Percentiles rank a stretch among this genome's conserved stretches.
Evolutionary conservation across 106 monocot species (phyloP).

Genomic region (Vanilla planifolia): DNA sequence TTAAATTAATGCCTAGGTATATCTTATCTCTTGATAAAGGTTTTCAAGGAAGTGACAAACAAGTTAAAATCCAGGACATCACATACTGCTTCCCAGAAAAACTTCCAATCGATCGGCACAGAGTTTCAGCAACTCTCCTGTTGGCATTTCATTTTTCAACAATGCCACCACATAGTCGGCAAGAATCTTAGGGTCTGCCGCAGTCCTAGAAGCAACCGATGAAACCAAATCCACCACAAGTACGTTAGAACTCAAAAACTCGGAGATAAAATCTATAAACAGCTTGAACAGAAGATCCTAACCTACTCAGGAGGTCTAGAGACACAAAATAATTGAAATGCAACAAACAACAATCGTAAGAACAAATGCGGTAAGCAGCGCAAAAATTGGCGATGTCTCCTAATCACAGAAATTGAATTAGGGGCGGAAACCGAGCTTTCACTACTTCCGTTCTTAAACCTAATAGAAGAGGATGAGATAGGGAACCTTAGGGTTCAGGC

Average conservation of each 20-base stretch:
- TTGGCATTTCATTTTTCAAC: constrained; percentile 49
- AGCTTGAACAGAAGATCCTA: neutral
- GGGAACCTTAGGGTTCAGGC: constrained; percentile 10
- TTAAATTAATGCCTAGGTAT: neutral
- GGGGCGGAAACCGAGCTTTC: neutral
- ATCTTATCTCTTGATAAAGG: no score
- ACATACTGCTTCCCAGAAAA: constrained; percentile 47
- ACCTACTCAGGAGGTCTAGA: neutral
- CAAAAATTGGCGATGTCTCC: neutral
- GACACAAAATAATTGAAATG: neutral
- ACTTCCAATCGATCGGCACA: constrained; percentile 47
- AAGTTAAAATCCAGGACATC: neutral
- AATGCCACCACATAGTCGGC: constrained; percentile 51
- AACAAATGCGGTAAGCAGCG: neutral
- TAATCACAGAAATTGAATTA: neutral
- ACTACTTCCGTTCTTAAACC: neutral
- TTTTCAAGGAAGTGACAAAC: neutral
- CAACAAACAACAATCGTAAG: neutral
- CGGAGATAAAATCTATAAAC: neutral
- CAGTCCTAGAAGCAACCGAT: constrained; percentile 27
- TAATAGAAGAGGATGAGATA: constrained; percentile 1
- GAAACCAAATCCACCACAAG: neutral
- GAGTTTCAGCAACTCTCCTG: constrained; percentile 35
- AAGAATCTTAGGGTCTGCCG: constrained; percentile 44
- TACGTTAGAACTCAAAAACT: neutral